Evolutionary conservation across 2,329 filamentous ascomycete genomes (phyloP).

Genomic region (Trichoderma endophyticum): DNA sequence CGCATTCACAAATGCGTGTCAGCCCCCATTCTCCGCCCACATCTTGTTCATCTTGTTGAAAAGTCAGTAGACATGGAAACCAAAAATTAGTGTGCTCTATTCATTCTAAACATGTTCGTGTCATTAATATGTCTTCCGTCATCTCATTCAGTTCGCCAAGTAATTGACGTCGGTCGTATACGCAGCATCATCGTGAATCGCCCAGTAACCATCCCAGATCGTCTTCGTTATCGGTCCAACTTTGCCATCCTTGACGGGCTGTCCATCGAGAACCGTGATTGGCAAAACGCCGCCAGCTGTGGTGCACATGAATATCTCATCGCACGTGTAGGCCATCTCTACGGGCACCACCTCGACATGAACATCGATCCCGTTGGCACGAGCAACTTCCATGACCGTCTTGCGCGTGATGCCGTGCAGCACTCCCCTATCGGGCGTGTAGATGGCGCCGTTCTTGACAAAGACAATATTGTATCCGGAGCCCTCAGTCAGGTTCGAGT

Average conservation of each 20-base stretch:
- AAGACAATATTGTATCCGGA: slow-evolving; percentile 9
- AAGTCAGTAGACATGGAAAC: background rate
- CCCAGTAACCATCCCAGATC: slow-evolving; percentile 6
- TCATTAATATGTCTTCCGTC: background rate
- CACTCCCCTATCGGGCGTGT: slow-evolving; percentile 5
- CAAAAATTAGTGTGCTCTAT: background rate
- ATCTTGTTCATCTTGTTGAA: background rate
- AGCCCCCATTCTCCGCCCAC: background rate
- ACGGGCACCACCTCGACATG: slow-evolving; percentile 1
- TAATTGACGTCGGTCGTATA: background rate
- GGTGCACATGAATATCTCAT: slow-evolving; percentile 9
- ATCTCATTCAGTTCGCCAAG: background rate
- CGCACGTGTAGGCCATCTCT: background rate
- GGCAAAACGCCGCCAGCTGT: slow-evolving; percentile 1
- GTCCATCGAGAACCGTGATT: slow-evolving; percentile 6
- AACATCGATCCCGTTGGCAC: background rate
- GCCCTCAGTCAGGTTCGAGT: background rate
- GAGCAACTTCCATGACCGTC: slow-evolving; percentile 3
- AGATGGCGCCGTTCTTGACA: background rate
- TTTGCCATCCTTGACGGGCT: background rate
- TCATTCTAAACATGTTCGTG: background rate
- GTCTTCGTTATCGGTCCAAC: slow-evolving; percentile 2
- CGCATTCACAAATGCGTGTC: background rate
- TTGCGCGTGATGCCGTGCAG: slow-evolving; percentile 11
- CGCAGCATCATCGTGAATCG: background rate